Base-by-base conservation (phyloP, 345 rosid species). In the Psidium friedrichsthalianum region DNA sequence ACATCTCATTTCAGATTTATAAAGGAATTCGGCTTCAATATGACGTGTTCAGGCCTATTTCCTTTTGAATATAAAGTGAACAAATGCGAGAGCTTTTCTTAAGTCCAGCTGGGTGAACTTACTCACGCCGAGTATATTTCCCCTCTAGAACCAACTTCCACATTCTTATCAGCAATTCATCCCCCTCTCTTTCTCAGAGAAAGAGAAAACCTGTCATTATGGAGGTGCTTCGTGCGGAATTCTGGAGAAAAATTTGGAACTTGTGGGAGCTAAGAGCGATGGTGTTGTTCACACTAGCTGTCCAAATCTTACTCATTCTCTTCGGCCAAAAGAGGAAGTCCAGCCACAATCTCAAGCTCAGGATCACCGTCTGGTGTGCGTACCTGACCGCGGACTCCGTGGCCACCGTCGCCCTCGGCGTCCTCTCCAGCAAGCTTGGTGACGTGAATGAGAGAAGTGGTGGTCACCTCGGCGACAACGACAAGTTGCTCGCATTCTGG, bases 401-500 rank as follows among this genome's bases (percentile, higher is more conserved):
- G 36, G 44, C 76, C 16, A 64, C 76, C 22, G 11, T 64, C 22
- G 44, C 44, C 36, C 76, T 64, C 11, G 76, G 76, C 8, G 44
- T 64, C 76, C 76, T 64, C 76, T 64, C 76, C 11, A 64, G 76
- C 1, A 64, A 64, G 76, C 76, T 64, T 0, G 76, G 76, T 29
- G 76, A 64, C 5, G 74, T 6, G 42, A 61, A 29, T 15, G 5
- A 3, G 36, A 16, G 5, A 15, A 0, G 20, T 64, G 6, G 22
- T 5, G 56, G 56, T 54, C 3, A 4, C 5, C 22, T 32, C 18
- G 76, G 32, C 9, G 44, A 82, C 16, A 14, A 52, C 13, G 56
- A 49, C 27, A 78, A 81, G 81, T 84, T 89, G 21, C 20, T 74
- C 32, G 83, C 88, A 27, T 86, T 89, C 36, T 91, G 91, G 88